Evolutionary conservation across 768 basidiomycete genomes (phyloP), one percentile per base, ranked within the genome.

Genomic region (Serendipita sp.): DNA sequence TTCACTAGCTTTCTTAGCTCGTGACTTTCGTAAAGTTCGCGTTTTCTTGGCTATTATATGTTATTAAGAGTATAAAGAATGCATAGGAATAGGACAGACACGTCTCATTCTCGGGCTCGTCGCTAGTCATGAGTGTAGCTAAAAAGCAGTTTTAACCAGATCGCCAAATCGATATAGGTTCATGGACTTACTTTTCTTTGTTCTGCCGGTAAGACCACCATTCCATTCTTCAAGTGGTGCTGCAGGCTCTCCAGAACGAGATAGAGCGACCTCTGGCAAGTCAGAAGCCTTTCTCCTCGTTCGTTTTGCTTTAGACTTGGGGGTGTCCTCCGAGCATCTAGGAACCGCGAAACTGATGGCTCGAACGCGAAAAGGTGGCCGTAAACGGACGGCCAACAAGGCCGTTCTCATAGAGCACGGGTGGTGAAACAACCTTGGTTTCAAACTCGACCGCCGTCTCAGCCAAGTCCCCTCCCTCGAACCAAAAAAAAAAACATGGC

Each of bases 231-330:
- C 69, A 18, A 84, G 70, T 15, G 83, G 76, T 62, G 71, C 65
- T 45, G 79, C 79, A 47, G 70, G 68, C 18, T 72, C 70, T 46
- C 81, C 82, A 71, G 82, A 78, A 24, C 1, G 24, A 30, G 76
- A 74, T 51, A 75, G 71, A 28, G 74, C 79, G 38, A 71, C 69
- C 28, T 75, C 74, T 11, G 88, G 88, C 3, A 90, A 77, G 32
- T 88, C 85, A 16, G 16, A 76, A 71, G 63, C 78, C 80, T 46
- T 76, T 79, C 71, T 85, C 89, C 67, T 72, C 78, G 0, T 78
- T 8, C 18, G 56, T 60, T n/a, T 60, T 37, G 48, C 7, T 32
- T 51, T 18, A 32, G 48, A 5, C n/a, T 8, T 18, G 48, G n/a
- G 7, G 8, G 30, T n/a, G 2, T 51, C n/a, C n/a, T 51, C 18